These are phyloP conservation scores for Talaromyces sp. DNA, from an alignment of 2,329 filamentous ascomycete species.

Conservation along the genomic window DNA sequence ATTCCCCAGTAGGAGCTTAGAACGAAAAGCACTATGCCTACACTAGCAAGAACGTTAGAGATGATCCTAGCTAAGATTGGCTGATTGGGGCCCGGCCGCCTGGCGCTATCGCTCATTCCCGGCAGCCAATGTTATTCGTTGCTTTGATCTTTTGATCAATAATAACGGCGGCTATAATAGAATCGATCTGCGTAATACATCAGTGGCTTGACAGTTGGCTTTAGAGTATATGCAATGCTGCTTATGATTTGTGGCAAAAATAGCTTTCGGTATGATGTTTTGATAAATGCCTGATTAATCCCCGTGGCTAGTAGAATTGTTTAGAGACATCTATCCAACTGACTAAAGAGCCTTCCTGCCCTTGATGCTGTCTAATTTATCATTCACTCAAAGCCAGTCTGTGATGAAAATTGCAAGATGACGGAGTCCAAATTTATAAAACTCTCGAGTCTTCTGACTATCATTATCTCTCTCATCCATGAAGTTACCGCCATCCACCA, in stretches of 20 bases:
- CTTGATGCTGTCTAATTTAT: neutral
- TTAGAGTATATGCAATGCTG: neutral
- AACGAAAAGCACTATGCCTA: neutral
- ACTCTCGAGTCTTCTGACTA: neutral
- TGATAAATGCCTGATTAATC: neutral
- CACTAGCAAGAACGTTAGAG: neutral
- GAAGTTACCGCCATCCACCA: slow-evolving; percentile 23
- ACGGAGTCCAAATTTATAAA: neutral
- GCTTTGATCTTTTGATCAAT: neutral
- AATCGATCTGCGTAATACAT: slow-evolving; percentile 2
- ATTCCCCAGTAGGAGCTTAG: neutral
- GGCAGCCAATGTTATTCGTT: neutral
- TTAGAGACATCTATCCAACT: neutral
- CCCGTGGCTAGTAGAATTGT: neutral
- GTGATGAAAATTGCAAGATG: neutral
- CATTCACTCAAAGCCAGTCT: neutral
- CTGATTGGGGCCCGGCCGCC: neutral
- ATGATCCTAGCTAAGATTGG: neutral
- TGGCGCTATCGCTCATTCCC: neutral
- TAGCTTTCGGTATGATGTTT: neutral
- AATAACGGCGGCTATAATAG: neutral
- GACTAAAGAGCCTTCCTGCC: neutral
- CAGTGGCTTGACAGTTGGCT: neutral
- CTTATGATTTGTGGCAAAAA: neutral
- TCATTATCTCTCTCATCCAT: neutral